Evolutionary conservation across 495 filamentous ascomycete species (phyloP).

Genomic region (Neurospora africana): DNA sequence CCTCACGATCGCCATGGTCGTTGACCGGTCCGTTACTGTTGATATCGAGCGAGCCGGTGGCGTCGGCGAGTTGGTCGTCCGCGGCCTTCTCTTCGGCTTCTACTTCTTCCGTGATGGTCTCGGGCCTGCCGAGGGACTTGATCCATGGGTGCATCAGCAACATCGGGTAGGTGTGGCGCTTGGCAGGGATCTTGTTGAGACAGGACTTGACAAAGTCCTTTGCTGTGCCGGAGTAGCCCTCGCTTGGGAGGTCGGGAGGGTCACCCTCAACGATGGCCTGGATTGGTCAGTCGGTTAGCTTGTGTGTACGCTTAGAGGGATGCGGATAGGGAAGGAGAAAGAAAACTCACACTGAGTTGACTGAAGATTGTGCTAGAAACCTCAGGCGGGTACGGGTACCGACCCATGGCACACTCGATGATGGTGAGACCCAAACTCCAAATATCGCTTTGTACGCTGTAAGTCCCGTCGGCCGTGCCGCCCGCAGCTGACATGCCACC

Average conservation of each 20-base stretch:
- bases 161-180: constrained; percentile 84
- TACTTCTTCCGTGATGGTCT: constrained; percentile 65
- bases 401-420: constrained; percentile 92
- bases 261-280: constrained; percentile 97
- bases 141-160: constrained; percentile 87
- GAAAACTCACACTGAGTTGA: constrained; percentile 76
- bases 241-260: constrained; percentile 69
- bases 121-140: constrained; percentile 66
- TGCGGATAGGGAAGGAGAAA: background rate
- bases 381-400: constrained; percentile 95
- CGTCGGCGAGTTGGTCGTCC: constrained; percentile 36
- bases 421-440: constrained; percentile 93
- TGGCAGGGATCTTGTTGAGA: constrained; percentile 82
- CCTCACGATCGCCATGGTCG: constrained; percentile 56
- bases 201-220: constrained; percentile 82
- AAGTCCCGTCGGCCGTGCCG: constrained; percentile 65
- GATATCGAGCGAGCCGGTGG: constrained; percentile 26
- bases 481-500: constrained; percentile 68
- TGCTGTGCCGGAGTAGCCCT: constrained; percentile 68
- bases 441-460: constrained; percentile 96
- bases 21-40: constrained; percentile 29
- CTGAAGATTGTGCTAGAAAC: constrained; percentile 98
- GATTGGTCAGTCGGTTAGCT: constrained; percentile 3
- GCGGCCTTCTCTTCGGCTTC: constrained; percentile 47
- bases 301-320: background rate